Percentiles rank a stretch among this genome's conserved stretches.
Conservation (phyloP, 2,329 filamentous ascomycete species). For the Lecanicillium sp. region DNA sequence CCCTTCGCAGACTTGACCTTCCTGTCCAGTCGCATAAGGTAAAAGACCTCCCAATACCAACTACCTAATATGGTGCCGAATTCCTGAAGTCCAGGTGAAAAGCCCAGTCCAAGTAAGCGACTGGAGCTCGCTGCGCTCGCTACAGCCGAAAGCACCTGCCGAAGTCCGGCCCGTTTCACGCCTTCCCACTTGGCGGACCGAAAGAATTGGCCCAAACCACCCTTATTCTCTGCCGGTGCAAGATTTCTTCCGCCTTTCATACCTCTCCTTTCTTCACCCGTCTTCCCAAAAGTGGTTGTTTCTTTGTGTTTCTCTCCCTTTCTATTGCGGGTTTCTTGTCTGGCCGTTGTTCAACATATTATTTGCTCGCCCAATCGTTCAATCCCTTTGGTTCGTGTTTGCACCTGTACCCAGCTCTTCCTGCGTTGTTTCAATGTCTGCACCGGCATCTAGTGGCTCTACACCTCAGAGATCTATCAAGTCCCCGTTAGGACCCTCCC, state of each 20-base stretch:
- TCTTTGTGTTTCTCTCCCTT: conserved; percentile 16
- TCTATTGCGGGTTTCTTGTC: conserved; percentile 18
- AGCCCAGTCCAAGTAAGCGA: conserved; percentile 1
- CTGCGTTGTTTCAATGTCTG: conserved; percentile 20
- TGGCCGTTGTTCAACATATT: conserved; percentile 20
- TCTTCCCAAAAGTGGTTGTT: conserved; percentile 12
- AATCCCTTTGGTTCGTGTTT: conserved; percentile 8
- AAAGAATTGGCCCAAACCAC: conserved; percentile 2
- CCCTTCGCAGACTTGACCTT: too few relatives aligned
- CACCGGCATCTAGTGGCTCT: conserved; percentile 18
- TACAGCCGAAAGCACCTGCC: conserved; percentile 6
- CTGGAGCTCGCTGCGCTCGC: conserved; percentile 4
- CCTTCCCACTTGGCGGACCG: neutral
- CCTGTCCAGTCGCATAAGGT: too few relatives aligned
- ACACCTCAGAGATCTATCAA: conserved; percentile 17
- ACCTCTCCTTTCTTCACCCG: conserved; percentile 10
- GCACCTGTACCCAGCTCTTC: conserved; percentile 6
- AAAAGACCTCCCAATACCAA: too few relatives aligned
- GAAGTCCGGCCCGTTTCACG: conserved; percentile 4
- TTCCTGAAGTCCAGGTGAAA: neutral
- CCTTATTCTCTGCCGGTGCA: neutral
- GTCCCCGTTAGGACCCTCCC: conserved; percentile 2
- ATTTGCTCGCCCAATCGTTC: conserved; percentile 6
- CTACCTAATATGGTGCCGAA: too few relatives aligned
- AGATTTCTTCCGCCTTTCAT: conserved; percentile 3